Percentiles rank a stretch among this genome's conserved stretches.
Evolutionary conservation across 2,329 filamentous ascomycete species (phyloP).

Genomic region (Neobulgaria alba): DNA sequence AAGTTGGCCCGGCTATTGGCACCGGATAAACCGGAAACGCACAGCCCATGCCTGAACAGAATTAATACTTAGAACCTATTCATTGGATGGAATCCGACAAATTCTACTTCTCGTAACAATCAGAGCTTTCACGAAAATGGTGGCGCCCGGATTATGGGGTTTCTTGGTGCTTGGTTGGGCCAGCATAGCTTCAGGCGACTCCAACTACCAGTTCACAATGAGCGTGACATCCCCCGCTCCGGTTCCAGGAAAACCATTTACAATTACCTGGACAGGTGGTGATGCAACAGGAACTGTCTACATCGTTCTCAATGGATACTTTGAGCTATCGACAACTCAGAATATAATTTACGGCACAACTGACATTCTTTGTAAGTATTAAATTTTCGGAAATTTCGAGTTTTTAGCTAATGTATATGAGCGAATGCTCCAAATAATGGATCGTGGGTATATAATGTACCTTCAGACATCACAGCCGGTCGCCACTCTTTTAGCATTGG

Average conservation of each 20-base stretch:
- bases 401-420: constrained; percentile 2
- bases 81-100: too few relatives aligned
- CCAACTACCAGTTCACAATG: constrained; percentile 9
- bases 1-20: too few relatives aligned
- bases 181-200: too few relatives aligned
- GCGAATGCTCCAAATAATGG: constrained; percentile 14
- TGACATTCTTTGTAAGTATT: constrained; percentile 9
- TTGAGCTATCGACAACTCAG: constrained; percentile 3
- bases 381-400: not conserved
- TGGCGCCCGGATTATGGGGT: too few relatives aligned
- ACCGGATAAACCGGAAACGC: too few relatives aligned
- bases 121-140: too few relatives aligned
- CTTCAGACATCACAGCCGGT: constrained; percentile 5
- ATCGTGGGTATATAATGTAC: constrained; percentile 11
- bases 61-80: too few relatives aligned
- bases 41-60: too few relatives aligned
- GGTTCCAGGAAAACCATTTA: constrained; percentile 9
- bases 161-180: too few relatives aligned
- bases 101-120: too few relatives aligned
- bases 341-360: constrained; percentile 7
- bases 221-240: constrained; percentile 6
- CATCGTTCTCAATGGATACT: constrained; percentile 10
- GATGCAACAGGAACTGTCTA: constrained; percentile 8
- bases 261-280: constrained; percentile 12
- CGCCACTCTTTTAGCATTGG: constrained; percentile 13